Evolutionary conservation across 768 basidiomycete genomes (phyloP), one percentile per base, ranked within the genome.

Genomic region (Asterophora lycoperdoides): DNA sequence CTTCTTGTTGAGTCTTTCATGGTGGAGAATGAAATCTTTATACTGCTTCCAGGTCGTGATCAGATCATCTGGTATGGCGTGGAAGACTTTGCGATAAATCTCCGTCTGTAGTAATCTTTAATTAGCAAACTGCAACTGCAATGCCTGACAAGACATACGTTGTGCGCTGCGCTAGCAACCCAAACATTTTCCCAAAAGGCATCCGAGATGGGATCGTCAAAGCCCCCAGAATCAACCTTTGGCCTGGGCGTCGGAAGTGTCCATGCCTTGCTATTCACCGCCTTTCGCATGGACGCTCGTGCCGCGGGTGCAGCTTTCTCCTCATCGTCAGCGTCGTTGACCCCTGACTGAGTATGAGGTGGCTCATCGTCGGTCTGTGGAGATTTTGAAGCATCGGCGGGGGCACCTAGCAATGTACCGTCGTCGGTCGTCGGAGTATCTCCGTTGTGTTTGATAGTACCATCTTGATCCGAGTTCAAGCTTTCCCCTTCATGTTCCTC

Each of bases 21-120:
- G 86, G 60, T 86, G 76, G 5, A 74, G 65, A 39, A 86, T 69
- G 58, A 89, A 97, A 53, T 94, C 89, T 62, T 85, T 94, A 59
- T 80, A 97, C 60, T 92, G 88, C 60, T 93, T 93, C 95, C 95
- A 99, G 0, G 94, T 95, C 1, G 85, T 86, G 51, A 97, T 80
- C 18, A 83, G 73, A 63, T 99, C 94, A 64, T 98, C 95, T 5
- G 96, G 95, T 46, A 94, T 72, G 30, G 88, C 86, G 58, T 92
- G 86, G 72, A 99, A 99, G 3, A 97, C 93, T 62, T 89, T 94
- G 47, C 93, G 85, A 68, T 81, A 97, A 55, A 97, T 92, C 63
- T 95, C 90, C 53, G 95, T 99, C 93, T 94, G 51, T 9, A 48
- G 43, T 11, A 46, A 18, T 44, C 28, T 41, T 23, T 23, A 3